These are phyloP conservation scores for Nicotiana obtusifolia DNA, from an alignment of 257 asterid species.

Conservation along the genomic window DNA sequence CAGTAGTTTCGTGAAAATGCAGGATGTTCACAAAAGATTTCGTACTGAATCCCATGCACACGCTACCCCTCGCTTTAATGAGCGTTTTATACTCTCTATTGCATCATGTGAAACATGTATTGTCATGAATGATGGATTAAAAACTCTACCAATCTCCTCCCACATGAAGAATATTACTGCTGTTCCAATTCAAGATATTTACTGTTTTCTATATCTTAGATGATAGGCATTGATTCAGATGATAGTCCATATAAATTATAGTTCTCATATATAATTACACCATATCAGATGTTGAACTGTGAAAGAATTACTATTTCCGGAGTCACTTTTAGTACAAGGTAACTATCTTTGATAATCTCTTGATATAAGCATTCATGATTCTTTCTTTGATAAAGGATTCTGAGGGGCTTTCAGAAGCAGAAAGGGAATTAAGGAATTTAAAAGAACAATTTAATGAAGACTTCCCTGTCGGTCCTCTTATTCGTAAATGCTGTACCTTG, in stretches of 20 bases:
- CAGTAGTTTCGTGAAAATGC: constrained; percentile 8
- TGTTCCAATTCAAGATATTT: constrained; percentile 37
- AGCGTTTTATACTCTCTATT: constrained; percentile 86
- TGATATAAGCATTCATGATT: constrained; percentile 2
- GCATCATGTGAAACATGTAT: constrained; percentile 80
- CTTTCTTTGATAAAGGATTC: constrained; percentile 40
- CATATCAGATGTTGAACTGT: not conserved
- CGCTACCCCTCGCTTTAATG: constrained; percentile 79
- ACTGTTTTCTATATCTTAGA: not conserved
- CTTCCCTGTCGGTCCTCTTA: constrained; percentile 84
- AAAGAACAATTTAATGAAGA: constrained; percentile 74
- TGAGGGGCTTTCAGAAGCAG: constrained; percentile 78
- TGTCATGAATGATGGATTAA: constrained; percentile 84
- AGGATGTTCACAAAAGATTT: constrained; percentile 94
- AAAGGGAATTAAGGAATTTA: constrained; percentile 58
- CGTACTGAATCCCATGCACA: constrained; percentile 83
- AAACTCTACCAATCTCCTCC: constrained; percentile 82
- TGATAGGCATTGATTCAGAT: not conserved
- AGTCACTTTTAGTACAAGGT: not conserved
- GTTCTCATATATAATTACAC: not conserved
- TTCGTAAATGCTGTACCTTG: constrained; percentile 74
- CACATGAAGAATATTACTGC: constrained; percentile 66
- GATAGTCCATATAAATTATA: not conserved
- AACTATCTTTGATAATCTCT: not conserved
- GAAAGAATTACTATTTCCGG: not conserved